Base-by-base conservation (phyloP, 2,329 filamentous ascomycete genomes). In the Ramichloridium luteum region DNA sequence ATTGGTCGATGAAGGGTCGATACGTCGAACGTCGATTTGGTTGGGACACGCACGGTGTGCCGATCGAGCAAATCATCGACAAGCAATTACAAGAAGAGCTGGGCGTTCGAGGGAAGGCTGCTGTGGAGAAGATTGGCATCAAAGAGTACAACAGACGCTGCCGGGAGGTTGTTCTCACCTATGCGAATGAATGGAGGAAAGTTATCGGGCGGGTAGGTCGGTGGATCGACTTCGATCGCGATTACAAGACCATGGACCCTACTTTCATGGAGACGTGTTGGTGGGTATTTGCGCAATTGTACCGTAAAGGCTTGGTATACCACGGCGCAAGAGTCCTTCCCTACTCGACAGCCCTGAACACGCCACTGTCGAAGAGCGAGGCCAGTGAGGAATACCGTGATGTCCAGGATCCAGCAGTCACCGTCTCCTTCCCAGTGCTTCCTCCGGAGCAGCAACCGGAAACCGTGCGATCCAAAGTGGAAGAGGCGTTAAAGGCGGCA, bases 201-300 rank as follows among this genome's bases (percentile, higher is more conserved):
- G 93, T 84, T 15, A 80, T 94, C 48, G 84, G 93, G 52, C 70
- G 88, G 39, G 62, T 96, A 25, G 88, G 88, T 35, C 78, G 88
- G 36, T 96, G 88, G 88, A 90, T 94, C 49, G 88, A 94, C 59
- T 94, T 96, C 48, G 88, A 96, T 59, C 90, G 93, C 48, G 84
- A 94, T 56, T 94, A 93, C 67, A 93, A 93, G 78, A 93, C 84
- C 20, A 93, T 94, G 84, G 80, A 96, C 56, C 70, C 78, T n/a
- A 77, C 67, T 13, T 96, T 92, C 61, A 96, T 94, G 88, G 88
- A 94, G 63, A 80, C 80, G 0, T 75, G 82, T 43, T 96, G 88
- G 88, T 94, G 88, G 86, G 80, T 90, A 12, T 93, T 93, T 67
- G 92, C 90, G 64, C 75, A 88, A 54, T 68, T 94, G 14, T 92